Evolutionary conservation across 169 alveolate genomes (phyloP), one percentile per base, ranked within the genome.

Genomic region (Sarcocystis neurona): DNA sequence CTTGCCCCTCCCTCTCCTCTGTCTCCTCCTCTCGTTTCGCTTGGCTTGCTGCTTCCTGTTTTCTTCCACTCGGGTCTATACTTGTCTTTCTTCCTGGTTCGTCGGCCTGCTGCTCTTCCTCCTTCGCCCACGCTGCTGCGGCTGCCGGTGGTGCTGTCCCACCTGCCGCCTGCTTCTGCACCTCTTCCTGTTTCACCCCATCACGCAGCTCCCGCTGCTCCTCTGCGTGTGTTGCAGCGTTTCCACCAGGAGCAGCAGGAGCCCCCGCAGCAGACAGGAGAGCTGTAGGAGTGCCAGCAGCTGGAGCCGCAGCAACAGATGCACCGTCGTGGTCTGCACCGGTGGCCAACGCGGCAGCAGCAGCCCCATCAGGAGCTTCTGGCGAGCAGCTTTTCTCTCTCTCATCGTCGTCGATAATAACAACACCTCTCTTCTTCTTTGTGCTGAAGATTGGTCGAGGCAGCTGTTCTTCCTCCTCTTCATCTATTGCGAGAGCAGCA

Each of bases 381-480:
- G 53, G 41, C 30, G 58, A 37, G 34, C 20, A 34, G 53, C 58
- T 53, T 18, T 10, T 32, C 1, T 41, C 82, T 1, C 41, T 53
- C 3, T 72, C 82, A 15, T 72, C 79, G 46, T 68, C 82, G 34
- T 72, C 82, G 30, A 72, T 23, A 72, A 72, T 72, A 56, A 72
- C 82, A n/a, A 72, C 20, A 2, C 82, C 82, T 2, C 82, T n/a
- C 56, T 43, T 72, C 56, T 68, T 68, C 50, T 37, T 72, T 27
- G 2, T 72, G 34, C 56, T n/a, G 56, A 18, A 47, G 23, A 53
- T 53, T 23, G 66, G 23, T 12, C 66, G 12, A 12, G 30, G 12
- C 23, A 23, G 66, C 12, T 56, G 48, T 46, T 84, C 91, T 10
- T 86, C 91, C n/a, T 82, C 91, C 53, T 86, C 91, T 30, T 86